A percentile compares a stretch with the other conserved stretches of the same genome.
Evolutionary conservation across 108 stramenopile genomes (phyloP).

Genomic region (Ochromonas danica): DNA sequence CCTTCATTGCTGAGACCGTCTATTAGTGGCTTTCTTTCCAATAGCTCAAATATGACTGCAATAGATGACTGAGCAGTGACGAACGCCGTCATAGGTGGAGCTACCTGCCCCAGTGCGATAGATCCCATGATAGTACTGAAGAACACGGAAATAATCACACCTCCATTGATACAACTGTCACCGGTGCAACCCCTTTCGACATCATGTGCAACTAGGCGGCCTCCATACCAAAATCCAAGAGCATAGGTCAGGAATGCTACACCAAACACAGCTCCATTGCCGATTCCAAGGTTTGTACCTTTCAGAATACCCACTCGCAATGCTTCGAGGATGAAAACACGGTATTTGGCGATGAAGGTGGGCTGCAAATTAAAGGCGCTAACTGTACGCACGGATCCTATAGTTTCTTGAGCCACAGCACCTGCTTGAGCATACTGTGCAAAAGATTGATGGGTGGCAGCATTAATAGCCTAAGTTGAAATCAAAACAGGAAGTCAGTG

Average conservation of each 20-base stretch:
- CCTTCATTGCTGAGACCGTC: constrained; percentile 22
- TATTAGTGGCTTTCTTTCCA: constrained; percentile 59
- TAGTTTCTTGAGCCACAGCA: constrained; percentile 50
- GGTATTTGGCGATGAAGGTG: constrained; percentile 35
- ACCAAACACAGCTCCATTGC: constrained; percentile 47
- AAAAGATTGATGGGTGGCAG: constrained; percentile 40
- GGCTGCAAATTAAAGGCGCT: constrained; percentile 48
- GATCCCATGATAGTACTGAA: constrained; percentile 49
- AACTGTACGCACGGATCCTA: constrained; percentile 49
- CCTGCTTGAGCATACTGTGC: constrained; percentile 53
- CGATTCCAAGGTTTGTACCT: constrained; percentile 44
- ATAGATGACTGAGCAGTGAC: neutral
- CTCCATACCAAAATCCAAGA: constrained; percentile 58
- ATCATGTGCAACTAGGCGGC: constrained; percentile 41
- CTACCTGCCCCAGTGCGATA: constrained; percentile 43
- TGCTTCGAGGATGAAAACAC: constrained; percentile 33
- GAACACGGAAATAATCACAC: constrained; percentile 45
- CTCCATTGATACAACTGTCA: constrained; percentile 33
- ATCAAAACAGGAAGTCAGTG: constrained; percentile 31
- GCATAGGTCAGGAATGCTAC: constrained; percentile 49
- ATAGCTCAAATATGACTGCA: constrained; percentile 59
- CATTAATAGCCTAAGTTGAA: constrained; percentile 47
- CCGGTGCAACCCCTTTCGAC: constrained; percentile 35
- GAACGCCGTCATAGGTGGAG: constrained; percentile 22
- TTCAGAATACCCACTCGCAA: constrained; percentile 49